These are phyloP conservation scores for Phytophthora tubulina DNA, from an alignment of 352 stramenopile genomes.

Conservation along the genomic window DNA sequence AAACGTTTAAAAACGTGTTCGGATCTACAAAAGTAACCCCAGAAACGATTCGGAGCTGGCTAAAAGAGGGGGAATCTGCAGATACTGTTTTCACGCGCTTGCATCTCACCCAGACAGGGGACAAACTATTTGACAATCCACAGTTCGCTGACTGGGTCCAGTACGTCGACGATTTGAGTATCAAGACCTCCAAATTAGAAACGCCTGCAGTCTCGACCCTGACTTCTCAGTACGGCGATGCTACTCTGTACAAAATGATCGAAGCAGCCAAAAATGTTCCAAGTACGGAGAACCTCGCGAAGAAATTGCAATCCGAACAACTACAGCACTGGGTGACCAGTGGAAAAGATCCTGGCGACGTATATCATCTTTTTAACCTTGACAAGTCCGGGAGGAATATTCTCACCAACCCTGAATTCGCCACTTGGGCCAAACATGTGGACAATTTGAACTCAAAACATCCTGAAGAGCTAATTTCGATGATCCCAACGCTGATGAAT, in stretches of 20 bases:
- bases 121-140: background rate
- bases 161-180: background rate
- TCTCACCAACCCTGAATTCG: background rate
- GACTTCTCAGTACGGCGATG: background rate
- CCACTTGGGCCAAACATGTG: constrained; percentile 2
- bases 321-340: background rate
- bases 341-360: background rate
- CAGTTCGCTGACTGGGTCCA: background rate
- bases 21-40: no score
- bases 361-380: background rate
- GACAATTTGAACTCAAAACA: constrained; percentile 9
- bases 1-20: no score
- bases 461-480: background rate
- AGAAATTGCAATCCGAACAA: background rate
- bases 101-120: no score
- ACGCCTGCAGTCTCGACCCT: background rate
- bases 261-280: background rate
- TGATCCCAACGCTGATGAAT: background rate
- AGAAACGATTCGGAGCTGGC: no score
- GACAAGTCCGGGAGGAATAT: background rate
- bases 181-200: background rate
- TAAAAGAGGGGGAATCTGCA: no score
- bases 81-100: no score
- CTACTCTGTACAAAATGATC: background rate
- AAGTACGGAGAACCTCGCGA: background rate